A percentile compares a stretch with the other conserved stretches of the same genome.
phyloP scores from a whole-genome alignment of 495 filamentous ascomycete genomes.

The Podospora comata region DNA sequence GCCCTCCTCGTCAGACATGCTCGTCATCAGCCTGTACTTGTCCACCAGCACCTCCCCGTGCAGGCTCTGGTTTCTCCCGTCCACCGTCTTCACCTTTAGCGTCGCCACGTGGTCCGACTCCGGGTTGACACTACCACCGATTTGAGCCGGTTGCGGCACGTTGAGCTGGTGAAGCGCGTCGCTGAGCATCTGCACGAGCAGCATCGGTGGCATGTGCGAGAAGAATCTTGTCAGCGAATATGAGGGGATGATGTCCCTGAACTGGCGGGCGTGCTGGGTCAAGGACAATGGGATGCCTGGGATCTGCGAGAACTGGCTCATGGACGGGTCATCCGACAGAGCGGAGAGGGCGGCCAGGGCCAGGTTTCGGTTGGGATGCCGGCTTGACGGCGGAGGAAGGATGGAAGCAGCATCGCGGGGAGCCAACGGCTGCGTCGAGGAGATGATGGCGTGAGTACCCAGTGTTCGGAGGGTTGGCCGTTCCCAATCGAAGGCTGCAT shows the following conservation, averaged over 20 bases:
- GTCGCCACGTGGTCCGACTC: conserved; percentile 53
- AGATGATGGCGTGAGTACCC: conserved; percentile 50
- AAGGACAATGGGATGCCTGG: conserved; percentile 74
- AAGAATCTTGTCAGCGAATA: conserved; percentile 88
- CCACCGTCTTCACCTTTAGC: conserved; percentile 69
- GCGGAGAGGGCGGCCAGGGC: conserved; percentile 49
- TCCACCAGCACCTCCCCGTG: conserved; percentile 84
- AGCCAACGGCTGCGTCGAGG: conserved; percentile 54
- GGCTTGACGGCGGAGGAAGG: conserved; percentile 12
- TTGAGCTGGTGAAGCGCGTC: conserved; percentile 81
- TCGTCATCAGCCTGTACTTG: conserved; percentile 47
- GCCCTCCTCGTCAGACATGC: conserved; percentile 32
- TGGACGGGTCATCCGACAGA: conserved; percentile 82
- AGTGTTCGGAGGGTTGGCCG: conserved; percentile 46
- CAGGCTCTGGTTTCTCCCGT: conserved; percentile 74
- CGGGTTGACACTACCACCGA: conserved; percentile 26
- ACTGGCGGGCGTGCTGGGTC: conserved; percentile 83
- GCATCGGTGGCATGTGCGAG: conserved; percentile 71
- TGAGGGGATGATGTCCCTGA: conserved; percentile 78
- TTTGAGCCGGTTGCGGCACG: conserved; percentile 61
- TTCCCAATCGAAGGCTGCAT: conserved; percentile 77
- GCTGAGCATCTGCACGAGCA: conserved; percentile 73
- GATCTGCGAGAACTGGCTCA: conserved; percentile 84
- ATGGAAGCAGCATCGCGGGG: conserved; percentile 30
- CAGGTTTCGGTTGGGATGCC: neutral